Evolutionary conservation across 139 green algal genomes (phyloP).

Genomic region (Chlorella sp.): DNA sequence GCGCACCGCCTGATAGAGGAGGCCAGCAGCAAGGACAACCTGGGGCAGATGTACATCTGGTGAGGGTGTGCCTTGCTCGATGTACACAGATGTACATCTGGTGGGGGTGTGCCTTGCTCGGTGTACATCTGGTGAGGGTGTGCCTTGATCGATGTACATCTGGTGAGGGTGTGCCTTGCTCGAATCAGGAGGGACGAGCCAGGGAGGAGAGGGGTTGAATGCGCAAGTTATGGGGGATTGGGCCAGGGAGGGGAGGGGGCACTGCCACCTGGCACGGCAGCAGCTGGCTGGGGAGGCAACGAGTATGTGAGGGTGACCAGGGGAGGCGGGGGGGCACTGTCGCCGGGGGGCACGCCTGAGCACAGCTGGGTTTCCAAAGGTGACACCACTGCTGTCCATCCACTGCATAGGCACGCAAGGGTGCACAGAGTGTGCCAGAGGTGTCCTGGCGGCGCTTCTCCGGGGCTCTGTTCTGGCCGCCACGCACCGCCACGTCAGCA

Average conservation of each 20-base stretch:
- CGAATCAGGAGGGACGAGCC: background rate
- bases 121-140: background rate
- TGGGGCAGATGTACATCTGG: slow-evolving; percentile 41
- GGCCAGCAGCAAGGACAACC: slow-evolving; percentile 71
- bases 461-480: background rate
- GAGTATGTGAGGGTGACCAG: too few relatives aligned
- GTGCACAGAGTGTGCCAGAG: too few relatives aligned
- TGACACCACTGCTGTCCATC: too few relatives aligned
- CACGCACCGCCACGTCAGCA: background rate
- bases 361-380: too few relatives aligned
- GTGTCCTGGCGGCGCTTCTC: background rate
- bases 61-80: background rate
- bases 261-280: too few relatives aligned
- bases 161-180: background rate
- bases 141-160: background rate
- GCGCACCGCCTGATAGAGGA: slow-evolving; percentile 89
- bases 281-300: too few relatives aligned
- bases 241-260: background rate
- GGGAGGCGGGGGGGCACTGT: too few relatives aligned
- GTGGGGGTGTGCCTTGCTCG: background rate
- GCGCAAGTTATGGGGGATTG: background rate
- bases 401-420: too few relatives aligned
- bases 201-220: background rate
- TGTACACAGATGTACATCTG: too few relatives aligned
- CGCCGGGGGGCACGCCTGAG: too few relatives aligned